Conservation (phyloP, 352 stramenopile species). For the Globisporangium emineosum region DNA sequence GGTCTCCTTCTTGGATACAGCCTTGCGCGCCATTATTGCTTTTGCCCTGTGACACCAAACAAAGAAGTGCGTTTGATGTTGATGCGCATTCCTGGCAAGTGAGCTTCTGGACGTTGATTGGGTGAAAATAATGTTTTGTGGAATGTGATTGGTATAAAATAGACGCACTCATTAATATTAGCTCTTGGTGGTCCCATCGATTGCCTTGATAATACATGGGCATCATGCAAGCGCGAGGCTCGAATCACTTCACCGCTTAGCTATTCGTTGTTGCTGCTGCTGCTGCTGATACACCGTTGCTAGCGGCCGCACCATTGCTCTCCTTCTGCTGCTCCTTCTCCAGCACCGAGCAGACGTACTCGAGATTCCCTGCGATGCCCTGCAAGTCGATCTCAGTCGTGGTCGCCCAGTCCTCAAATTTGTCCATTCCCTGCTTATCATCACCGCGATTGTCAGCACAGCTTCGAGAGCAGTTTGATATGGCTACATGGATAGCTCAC, state of each 20-base stretch:
- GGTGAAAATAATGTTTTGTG: not conserved
- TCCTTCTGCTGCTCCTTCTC: constrained; percentile 37
- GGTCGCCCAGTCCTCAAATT: constrained; percentile 54
- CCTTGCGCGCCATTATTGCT: constrained; percentile 23
- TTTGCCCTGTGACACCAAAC: not conserved
- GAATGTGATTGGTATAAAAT: not conserved
- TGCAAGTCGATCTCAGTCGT: constrained; percentile 45
- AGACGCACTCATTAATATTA: not conserved
- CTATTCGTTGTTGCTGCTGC: not conserved
- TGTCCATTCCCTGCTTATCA: constrained; percentile 33
- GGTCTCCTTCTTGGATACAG: constrained; percentile 12
- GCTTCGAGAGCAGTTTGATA: not conserved
- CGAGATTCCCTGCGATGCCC: constrained; percentile 56
- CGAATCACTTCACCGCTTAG: not conserved
- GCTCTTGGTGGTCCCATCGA: not conserved
- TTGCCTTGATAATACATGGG: not conserved
- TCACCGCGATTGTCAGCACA: not conserved
- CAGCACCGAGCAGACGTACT: constrained; percentile 66
- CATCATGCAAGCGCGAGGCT: not conserved
- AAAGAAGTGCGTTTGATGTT: not conserved
- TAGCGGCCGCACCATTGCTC: not conserved
- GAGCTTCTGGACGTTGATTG: not conserved
- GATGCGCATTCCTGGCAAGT: not conserved
- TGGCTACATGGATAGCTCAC: not conserved
- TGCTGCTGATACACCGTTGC: no score